Percentiles rank a stretch among this genome's conserved stretches.
Conservation (phyloP, 768 basidiomycete genomes). For the Nidularia sp. region DNA sequence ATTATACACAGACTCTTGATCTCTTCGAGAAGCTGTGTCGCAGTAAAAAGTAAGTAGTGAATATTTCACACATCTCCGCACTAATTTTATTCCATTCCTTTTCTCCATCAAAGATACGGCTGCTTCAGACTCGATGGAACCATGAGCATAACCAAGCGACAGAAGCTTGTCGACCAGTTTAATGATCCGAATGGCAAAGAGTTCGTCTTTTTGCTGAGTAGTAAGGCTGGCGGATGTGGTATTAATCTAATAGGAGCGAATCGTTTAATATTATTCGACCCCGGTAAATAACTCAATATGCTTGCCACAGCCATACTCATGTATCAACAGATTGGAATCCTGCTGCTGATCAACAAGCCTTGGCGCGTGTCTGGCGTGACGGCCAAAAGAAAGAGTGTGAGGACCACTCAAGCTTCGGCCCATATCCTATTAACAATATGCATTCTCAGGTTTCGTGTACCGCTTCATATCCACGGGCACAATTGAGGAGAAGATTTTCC, state of each 20-base stretch:
- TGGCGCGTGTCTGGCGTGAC: constrained; percentile 98
- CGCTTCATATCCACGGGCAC: constrained; percentile 97
- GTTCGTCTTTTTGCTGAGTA: constrained; percentile 91
- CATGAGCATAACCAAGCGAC: constrained; percentile 87
- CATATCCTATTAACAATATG: too few relatives aligned
- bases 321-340: constrained; percentile 87
- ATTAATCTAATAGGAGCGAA: constrained; percentile 98
- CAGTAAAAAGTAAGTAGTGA: constrained; percentile 63
- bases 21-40: constrained; percentile 88
- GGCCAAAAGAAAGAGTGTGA: constrained; percentile 99
- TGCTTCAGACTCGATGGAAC: constrained; percentile 93
- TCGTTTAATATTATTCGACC: constrained; percentile 92
- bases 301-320: not conserved
- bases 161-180: constrained; percentile 95
- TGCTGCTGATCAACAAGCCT: constrained; percentile 95
- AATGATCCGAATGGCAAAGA: constrained; percentile 92
- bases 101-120: constrained; percentile 57
- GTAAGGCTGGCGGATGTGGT: constrained; percentile 94
- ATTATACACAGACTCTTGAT: constrained; percentile 94
- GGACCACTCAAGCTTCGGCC: constrained; percentile 13
- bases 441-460: constrained; percentile 82
- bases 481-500: constrained; percentile 99
- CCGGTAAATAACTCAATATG: constrained; percentile 45
- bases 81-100: not conserved
- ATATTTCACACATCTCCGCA: not conserved